phyloP scores from a whole-genome alignment of 2,329 filamentous ascomycete genomes.

The Pestalotiopsis sp. region DNA sequence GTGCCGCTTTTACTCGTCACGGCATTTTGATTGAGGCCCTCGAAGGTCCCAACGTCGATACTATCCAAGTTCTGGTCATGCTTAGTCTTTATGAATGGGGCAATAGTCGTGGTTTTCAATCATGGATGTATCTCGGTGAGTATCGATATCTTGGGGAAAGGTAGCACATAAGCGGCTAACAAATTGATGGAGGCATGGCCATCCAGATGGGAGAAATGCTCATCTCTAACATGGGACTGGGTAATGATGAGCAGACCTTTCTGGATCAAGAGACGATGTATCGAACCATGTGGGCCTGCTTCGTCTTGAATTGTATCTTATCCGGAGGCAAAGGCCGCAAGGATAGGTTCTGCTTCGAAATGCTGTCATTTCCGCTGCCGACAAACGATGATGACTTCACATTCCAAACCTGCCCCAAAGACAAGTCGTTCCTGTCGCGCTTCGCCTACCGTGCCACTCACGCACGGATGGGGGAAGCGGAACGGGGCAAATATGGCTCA shows the following conservation, averaged over 20 bases:
- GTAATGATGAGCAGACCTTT: not conserved
- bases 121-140: not conserved
- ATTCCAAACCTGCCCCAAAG: not conserved
- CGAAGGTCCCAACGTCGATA: not conserved
- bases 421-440: not conserved
- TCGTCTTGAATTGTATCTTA: not conserved
- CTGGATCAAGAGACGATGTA: not conserved
- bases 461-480: not conserved
- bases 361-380: not conserved
- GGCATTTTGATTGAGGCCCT: not conserved
- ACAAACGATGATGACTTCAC: not conserved
- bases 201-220: not conserved
- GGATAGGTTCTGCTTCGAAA: not conserved
- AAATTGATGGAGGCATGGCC: not conserved
- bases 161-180: not conserved
- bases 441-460: not conserved
- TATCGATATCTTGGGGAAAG: not conserved
- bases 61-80: not conserved
- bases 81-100: not conserved
- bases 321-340: not conserved
- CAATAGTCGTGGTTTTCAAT: not conserved
- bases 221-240: not conserved
- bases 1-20: not conserved
- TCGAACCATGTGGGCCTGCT: not conserved
- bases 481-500: not conserved